Base-by-base conservation (phyloP, 2,329 filamentous ascomycete species). In the Colletotrichum trifolii region DNA sequence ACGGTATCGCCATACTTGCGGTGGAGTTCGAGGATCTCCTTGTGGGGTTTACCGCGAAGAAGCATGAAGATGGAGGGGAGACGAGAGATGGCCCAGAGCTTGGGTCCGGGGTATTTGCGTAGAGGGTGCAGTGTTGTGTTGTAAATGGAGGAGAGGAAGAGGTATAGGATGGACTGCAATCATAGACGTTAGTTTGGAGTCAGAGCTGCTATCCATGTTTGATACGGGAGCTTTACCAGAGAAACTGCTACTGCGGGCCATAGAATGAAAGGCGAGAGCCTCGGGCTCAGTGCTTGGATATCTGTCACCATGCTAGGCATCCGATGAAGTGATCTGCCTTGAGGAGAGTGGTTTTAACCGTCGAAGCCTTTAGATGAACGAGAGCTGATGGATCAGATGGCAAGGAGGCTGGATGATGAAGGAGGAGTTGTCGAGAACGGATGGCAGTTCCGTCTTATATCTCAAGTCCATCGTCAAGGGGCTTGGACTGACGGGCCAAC, bases 1-100 rank as follows among this genome's bases (percentile, higher is more conserved):
- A 84, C 73, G 2, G 82, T 72, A 25, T 70, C 67, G 12, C 72
- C 73, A 54, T 76, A 75, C 3, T 47, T 11, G 12, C 68, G 55
- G 39, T 75, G 73, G 6, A 68, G 71, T 6, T 62, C 67, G 35
- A 71, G 70, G 46, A 76, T 65, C 36, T 71, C 67, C 39, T 71
- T 71, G 47, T 71, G 68, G 1, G 74, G 63, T 13, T 68, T 67
- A 49, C 76, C 74, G 62, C 62, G 58, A 47, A 56, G 13, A 42
- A 56, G 13, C 58, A 57, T 57, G 11, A 56, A 13, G 15, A 46
- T 36, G 52, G 62, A 62, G 47, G 62, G 62, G 12, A 65, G 48
- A 13, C 60, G 47, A 34, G 64, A 54, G 8, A 49, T 60, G 11
- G 60, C 60, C 64, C 64, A 66, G n/a, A 74, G 52, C 43, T 71